Conservation (phyloP, 2,329 filamentous ascomycete species). For the Chalara sp. region DNA sequence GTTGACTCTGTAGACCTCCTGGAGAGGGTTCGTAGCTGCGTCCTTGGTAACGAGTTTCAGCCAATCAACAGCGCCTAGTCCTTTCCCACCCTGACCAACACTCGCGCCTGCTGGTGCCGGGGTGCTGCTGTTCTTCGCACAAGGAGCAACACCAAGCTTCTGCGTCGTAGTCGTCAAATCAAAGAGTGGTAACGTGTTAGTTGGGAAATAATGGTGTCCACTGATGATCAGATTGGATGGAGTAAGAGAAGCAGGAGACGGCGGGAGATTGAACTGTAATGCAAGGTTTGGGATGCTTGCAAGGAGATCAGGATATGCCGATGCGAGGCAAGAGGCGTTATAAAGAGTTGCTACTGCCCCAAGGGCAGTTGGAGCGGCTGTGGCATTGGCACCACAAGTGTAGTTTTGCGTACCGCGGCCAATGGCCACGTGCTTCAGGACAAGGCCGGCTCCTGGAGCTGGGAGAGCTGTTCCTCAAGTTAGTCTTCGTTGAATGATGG, state of each 20-base stretch:
- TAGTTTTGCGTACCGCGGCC: slow-evolving; percentile 93
- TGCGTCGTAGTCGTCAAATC: slow-evolving; percentile 55
- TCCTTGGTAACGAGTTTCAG: slow-evolving; percentile 57
- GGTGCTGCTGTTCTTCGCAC: slow-evolving; percentile 53
- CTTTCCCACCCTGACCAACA: slow-evolving; percentile 47
- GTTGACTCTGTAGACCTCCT: slow-evolving; percentile 75
- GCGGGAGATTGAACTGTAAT: slow-evolving; percentile 55
- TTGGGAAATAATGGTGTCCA: slow-evolving; percentile 77
- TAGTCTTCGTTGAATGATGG: slow-evolving; percentile 1
- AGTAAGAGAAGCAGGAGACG: slow-evolving; percentile 33
- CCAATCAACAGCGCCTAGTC: slow-evolving; percentile 71
- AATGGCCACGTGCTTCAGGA: slow-evolving; percentile 71
- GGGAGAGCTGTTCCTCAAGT: slow-evolving; percentile 46
- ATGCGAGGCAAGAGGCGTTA: slow-evolving; percentile 76
- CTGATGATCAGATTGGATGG: slow-evolving; percentile 58
- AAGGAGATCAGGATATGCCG: slow-evolving; percentile 61
- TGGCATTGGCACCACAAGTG: slow-evolving; percentile 64
- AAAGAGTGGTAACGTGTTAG: slow-evolving; percentile 69
- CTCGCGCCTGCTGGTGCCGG: slow-evolving; percentile 56
- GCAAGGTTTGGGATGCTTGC: slow-evolving; percentile 58
- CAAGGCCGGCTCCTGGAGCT: slow-evolving; percentile 50
- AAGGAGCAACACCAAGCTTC: slow-evolving; percentile 54
- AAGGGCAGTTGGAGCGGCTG: slow-evolving; percentile 52
- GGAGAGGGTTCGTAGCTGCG: slow-evolving; percentile 54
- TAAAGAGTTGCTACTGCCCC: slow-evolving; percentile 82